phyloP scores from a whole-genome alignment of 345 rosid species.

The Rhodomyrtus tomentosa region DNA sequence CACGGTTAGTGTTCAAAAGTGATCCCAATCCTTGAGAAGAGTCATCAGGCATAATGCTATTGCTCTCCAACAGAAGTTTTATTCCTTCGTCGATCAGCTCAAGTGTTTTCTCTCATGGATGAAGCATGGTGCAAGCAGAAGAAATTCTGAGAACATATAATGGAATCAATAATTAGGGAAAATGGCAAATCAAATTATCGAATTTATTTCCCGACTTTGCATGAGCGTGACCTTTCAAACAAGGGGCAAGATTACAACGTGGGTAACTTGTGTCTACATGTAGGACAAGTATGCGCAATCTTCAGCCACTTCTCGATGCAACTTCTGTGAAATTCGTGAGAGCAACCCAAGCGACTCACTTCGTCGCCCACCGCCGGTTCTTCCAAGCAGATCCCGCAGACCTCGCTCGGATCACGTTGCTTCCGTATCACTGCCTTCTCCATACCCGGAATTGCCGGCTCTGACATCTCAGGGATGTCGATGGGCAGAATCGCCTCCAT shows the following conservation, averaged over 20 bases:
- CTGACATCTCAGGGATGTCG: neutral
- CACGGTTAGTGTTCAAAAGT: neutral
- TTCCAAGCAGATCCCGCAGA: neutral
- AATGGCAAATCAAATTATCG: neutral
- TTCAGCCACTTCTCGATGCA: neutral
- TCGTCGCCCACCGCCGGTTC: neutral
- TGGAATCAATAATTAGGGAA: neutral
- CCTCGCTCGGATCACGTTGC: neutral
- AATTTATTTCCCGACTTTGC: neutral
- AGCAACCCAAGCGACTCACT: neutral
- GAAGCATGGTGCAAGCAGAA: neutral
- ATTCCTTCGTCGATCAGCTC: neutral
- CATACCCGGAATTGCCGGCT: neutral
- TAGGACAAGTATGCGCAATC: neutral
- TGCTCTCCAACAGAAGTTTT: neutral
- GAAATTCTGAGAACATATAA: neutral
- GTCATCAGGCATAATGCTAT: neutral
- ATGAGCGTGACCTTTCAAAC: neutral
- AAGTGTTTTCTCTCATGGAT: neutral
- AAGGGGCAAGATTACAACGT: neutral
- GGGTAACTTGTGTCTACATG: neutral
- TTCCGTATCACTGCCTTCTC: neutral
- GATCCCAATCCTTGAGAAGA: neutral
- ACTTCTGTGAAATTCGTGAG: neutral
- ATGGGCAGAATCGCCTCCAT: neutral